Evolutionary conservation across 176 grass and related monocot species (phyloP).

Genomic region (Aechmea fasciata): DNA sequence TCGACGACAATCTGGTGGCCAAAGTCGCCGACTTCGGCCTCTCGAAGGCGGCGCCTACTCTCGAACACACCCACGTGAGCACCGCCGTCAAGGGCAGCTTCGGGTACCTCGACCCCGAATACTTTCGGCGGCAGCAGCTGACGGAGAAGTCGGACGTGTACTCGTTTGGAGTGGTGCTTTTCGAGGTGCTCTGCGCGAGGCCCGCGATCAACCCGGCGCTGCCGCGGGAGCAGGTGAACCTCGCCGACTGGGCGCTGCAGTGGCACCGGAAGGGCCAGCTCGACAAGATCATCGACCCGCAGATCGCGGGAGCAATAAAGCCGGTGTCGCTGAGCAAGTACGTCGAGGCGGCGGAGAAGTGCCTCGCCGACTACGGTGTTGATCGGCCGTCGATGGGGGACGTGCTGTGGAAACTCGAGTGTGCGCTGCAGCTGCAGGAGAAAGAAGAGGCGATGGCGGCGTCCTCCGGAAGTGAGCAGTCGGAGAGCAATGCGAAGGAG

Average conservation of each 20-base stretch:
- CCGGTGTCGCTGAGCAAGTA: slow-evolving; percentile 63
- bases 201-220: slow-evolving; percentile 90
- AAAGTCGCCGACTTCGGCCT: slow-evolving; percentile 90
- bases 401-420: slow-evolving; percentile 94
- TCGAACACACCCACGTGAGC: slow-evolving; percentile 92
- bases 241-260: slow-evolving; percentile 79
- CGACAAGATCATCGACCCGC: slow-evolving; percentile 69
- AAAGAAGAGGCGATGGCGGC: slow-evolving; percentile 16
- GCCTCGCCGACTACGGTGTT: slow-evolving; percentile 81
- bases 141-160: slow-evolving; percentile 96
- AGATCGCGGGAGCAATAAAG: slow-evolving; percentile 52
- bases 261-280: slow-evolving; percentile 66
- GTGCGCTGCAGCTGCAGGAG: slow-evolving; percentile 77
- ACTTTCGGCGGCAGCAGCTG: slow-evolving; percentile 90
- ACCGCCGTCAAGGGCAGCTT: slow-evolving; percentile 98
- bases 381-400: slow-evolving; percentile 90
- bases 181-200: slow-evolving; percentile 78
- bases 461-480: background rate
- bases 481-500: slow-evolving; percentile 20
- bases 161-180: slow-evolving; percentile 90
- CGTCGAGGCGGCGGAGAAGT: slow-evolving; percentile 87
- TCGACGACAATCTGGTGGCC: slow-evolving; percentile 76
- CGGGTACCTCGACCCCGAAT: slow-evolving; percentile 92
- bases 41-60: slow-evolving; percentile 75
- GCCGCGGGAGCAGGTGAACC: slow-evolving; percentile 87